Percentiles rank a stretch among this genome's conserved stretches.
Evolutionary conservation across 169 alveolate species (phyloP).

Genomic region (Plasmodium gaboni): DNA sequence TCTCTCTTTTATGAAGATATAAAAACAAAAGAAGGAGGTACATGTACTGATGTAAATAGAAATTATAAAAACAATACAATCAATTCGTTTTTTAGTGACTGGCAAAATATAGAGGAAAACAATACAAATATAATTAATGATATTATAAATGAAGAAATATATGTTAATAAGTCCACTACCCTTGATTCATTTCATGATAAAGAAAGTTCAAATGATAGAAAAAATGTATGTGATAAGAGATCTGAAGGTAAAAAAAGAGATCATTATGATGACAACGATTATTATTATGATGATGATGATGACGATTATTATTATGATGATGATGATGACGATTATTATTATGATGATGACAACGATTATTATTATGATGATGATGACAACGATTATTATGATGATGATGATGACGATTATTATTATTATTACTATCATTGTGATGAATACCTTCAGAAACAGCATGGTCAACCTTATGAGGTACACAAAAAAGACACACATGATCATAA

Average conservation of each 20-base stretch:
- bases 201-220: background rate
- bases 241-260: background rate
- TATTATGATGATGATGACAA: background rate
- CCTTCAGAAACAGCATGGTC: background rate
- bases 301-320: conserved; percentile 10
- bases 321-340: conserved; percentile 1
- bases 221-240: background rate
- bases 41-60: conserved; percentile 75
- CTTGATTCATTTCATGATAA: background rate
- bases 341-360: background rate
- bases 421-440: background rate
- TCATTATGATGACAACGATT: background rate
- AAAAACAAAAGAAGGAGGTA: conserved; percentile 34
- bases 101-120: conserved; percentile 5
- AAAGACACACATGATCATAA: background rate
- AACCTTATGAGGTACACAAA: background rate
- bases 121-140: conserved; percentile 2
- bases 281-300: background rate
- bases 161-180: background rate
- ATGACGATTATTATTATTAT: background rate
- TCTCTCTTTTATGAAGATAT: conserved; percentile 34
- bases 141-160: background rate
- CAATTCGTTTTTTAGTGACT: conserved; percentile 25
- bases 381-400: background rate
- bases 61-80: background rate